Evolutionary conservation across 2,329 filamentous ascomycete genomes (phyloP).

Genomic region (Didymella lethalis): DNA sequence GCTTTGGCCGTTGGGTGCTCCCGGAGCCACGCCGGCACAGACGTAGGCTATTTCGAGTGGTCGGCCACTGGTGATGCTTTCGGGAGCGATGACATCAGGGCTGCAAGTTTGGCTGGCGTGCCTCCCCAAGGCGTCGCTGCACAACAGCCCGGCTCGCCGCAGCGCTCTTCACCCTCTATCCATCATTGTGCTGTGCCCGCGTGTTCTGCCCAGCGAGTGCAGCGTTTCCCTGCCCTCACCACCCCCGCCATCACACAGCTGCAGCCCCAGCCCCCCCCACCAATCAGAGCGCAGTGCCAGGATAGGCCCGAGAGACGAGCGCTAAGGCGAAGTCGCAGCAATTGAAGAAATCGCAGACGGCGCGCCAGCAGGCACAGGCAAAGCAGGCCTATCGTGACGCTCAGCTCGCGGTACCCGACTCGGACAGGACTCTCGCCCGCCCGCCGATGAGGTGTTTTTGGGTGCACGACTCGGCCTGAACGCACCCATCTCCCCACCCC

Average conservation of each 20-base stretch:
- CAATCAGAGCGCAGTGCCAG: constrained; percentile 39
- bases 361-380: constrained; percentile 5
- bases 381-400: not conserved
- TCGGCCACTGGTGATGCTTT: constrained; percentile 14
- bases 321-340: constrained; percentile 43
- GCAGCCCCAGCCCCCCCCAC: constrained; percentile 23
- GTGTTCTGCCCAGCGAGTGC: constrained; percentile 4
- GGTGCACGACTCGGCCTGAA: constrained; percentile 16
- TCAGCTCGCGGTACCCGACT: not conserved
- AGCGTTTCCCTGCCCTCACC: not conserved
- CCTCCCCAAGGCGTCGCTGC: constrained; percentile 5
- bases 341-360: constrained; percentile 45
- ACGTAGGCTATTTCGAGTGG: constrained; percentile 4
- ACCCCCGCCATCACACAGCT: constrained; percentile 1
- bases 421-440: not conserved
- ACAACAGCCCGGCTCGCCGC: constrained; percentile 8
- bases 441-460: constrained; percentile 7
- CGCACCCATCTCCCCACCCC: constrained; percentile 18
- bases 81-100: constrained; percentile 19
- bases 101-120: constrained; percentile 14
- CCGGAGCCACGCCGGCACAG: constrained; percentile 5
- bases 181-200: not conserved
- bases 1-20: constrained; percentile 16
- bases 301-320: constrained; percentile 42
- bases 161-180: constrained; percentile 3